phyloP scores from a whole-genome alignment of 192 early-diverging fungal genomes.

The Jimgerdemannia lactiflua region DNA sequence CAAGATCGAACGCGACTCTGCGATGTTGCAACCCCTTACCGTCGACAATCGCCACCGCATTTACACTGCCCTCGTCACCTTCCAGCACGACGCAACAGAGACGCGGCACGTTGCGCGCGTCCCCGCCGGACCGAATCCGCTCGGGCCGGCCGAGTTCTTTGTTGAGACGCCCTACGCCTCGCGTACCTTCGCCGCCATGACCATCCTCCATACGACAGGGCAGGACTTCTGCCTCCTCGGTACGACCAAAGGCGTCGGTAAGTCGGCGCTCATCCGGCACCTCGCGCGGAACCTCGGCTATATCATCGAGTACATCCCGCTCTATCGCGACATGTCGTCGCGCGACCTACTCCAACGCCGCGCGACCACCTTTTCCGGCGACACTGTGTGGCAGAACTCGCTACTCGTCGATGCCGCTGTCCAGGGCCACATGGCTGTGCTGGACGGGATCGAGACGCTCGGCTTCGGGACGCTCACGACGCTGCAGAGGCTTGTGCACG shows the following conservation, averaged over 20 bases:
- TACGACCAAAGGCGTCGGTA: conserved; percentile 66
- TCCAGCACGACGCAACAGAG: conserved; percentile 6
- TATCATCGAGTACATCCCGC: conserved; percentile 64
- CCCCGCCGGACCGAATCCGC: conserved; percentile 19
- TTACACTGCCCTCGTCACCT: conserved; percentile 30
- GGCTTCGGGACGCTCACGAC: conserved; percentile 66
- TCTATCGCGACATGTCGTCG: conserved; percentile 80
- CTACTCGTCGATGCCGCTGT: conserved; percentile 70
- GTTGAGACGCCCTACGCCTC: conserved; percentile 58
- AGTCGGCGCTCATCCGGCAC: conserved; percentile 61
- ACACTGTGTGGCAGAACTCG: conserved; percentile 76
- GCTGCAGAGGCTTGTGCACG: conserved; percentile 60
- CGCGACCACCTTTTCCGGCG: conserved; percentile 64
- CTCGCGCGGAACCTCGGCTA: conserved; percentile 49
- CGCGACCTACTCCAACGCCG: conserved; percentile 76
- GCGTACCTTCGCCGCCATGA: conserved; percentile 49
- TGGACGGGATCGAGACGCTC: conserved; percentile 74
- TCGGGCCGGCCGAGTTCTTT: conserved; percentile 47
- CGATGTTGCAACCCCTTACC: conserved; percentile 11
- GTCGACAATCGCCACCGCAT: conserved; percentile 31
- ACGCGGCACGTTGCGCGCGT: background rate
- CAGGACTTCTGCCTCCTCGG: conserved; percentile 72
- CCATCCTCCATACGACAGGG: conserved; percentile 49
- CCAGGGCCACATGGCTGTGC: conserved; percentile 65
- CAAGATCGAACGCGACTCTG: conserved; percentile 29